Base-by-base conservation (phyloP, 2,329 filamentous ascomycete species). In the Penicillium polonicum region DNA sequence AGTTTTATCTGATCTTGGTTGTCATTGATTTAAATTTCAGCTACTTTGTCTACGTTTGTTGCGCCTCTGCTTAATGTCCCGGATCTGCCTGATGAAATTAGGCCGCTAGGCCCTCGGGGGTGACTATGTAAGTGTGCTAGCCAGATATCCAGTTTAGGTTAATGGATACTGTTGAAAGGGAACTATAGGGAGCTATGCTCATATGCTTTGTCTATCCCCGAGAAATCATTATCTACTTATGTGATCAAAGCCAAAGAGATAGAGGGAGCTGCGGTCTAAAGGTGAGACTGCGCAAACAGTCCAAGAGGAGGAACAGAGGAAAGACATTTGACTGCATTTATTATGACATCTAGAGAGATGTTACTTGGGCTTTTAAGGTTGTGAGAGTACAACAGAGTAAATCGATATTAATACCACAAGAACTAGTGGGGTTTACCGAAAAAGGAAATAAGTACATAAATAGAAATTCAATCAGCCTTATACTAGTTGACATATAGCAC, bases 51-150 rank as follows among this genome's bases (percentile, higher is more conserved):
- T 51, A 38, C 39, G 29, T 38, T 54, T 42, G 33, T 12, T 58
- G 15, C 5, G 23, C 35, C 48, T 43, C 19, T 44, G 17, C 46
- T 29, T 44, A 45, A 56, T 56, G 21, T 8, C 35, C 27, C 29
- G 9, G 25, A 25, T 17, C n/a, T 48, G 33, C 35, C 45, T 46
- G 55, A 43, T 43, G 13, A 41, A 39, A 54, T 49, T 49, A 52
- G 31, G 35, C 52, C 21, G 41, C 23, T 52, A 6, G 17, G 36
- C 38, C 5, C 31, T 58, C 4, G 13, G 33, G 17, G 21, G 13
- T 42, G 41, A 23, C 21, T 50, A 15, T 35, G 59, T 56, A 60
- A 60, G 35, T 48, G 33, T 48, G 38, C 36, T 52, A 45, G 35
- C 35, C 43, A 25, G 17, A 35, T 38, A 29, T 60, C 29, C 31